Base-by-base conservation (phyloP, 257 asterid species). In the Ocimum tenuiflorum region DNA sequence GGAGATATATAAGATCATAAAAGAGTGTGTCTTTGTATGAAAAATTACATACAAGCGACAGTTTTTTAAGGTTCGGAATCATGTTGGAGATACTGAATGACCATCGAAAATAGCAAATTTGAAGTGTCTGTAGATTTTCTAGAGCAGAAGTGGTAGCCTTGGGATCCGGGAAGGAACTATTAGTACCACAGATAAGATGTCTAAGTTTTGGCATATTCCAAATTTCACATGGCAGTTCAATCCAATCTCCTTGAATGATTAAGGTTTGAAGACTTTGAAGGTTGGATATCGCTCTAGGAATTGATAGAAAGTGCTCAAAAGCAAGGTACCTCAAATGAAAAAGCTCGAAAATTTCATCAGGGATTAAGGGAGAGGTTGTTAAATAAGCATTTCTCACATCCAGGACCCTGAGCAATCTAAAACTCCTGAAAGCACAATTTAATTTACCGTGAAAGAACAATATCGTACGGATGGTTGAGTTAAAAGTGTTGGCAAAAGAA, bases 281-380 rank as follows among this genome's bases (percentile, higher is more conserved):
- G 53, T 47, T 47, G 15, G 55, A 15, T 41, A 53, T 41, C 19
- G 46, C 55, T 10, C 55, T 10, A 10, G 72, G 55, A 11, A 67
- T 53, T 2, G 19, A 41, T 2, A 29, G 0, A 8, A 2, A 10
- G 12, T 8, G 10, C 8, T 15, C 2, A 12, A 67, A 9, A 67
- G 72, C 72, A 53, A 67, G 55, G 20, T 41, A 53, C 14, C 63
- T 67, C 23, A 67, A 67, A 67, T 53, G 63, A 11, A 67, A 53
- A 8, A 67, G 24, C 23, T 41, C 47, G 17, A 41, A 41, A 13
- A 41, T 11, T 11, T 41, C 17, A 41, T 41, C 47, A 3, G 15
- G 15, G 47, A 41, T 0, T 10, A 41, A 12, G 6, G 6, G 17
- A 17, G 17, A 41, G 2, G n/a, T n/a, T n/a, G n/a, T 41, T 4